Evolutionary conservation across 1,139 yeast species (phyloP).

Genomic region (Sugiyamaella japonica): DNA sequence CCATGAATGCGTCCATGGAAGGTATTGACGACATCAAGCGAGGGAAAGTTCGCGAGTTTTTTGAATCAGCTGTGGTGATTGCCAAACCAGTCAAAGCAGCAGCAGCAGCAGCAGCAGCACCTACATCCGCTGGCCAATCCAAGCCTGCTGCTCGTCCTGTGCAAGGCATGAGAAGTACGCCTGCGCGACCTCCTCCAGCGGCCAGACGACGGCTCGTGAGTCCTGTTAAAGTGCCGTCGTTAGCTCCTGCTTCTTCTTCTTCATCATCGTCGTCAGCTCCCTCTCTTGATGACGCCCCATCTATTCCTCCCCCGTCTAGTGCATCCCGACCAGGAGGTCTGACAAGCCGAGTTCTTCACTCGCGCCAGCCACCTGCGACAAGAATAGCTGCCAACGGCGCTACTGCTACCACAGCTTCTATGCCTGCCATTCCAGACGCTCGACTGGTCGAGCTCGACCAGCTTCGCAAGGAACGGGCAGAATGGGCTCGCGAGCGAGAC

Average conservation of each 20-base stretch:
- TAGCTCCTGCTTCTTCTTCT: neutral
- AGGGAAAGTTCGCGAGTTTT: slow-evolving; percentile 62
- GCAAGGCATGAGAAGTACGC: slow-evolving; percentile 19
- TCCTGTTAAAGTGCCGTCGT: slow-evolving; percentile 19
- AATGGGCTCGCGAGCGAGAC: slow-evolving; percentile 52
- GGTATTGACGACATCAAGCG: slow-evolving; percentile 70
- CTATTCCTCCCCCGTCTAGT: slow-evolving; percentile 10
- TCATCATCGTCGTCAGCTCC: neutral
- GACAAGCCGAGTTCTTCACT: slow-evolving; percentile 22
- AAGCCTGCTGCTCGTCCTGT: slow-evolving; percentile 22
- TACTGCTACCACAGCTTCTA: slow-evolving; percentile 12
- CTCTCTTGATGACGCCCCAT: slow-evolving; percentile 2
- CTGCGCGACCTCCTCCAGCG: slow-evolving; percentile 22
- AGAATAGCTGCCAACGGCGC: slow-evolving; percentile 17
- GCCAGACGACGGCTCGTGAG: slow-evolving; percentile 19
- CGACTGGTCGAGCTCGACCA: slow-evolving; percentile 48
- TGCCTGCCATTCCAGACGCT: slow-evolving; percentile 18
- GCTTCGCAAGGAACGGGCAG: slow-evolving; percentile 49
- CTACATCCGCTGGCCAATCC: slow-evolving; percentile 20
- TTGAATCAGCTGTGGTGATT: slow-evolving; percentile 57
- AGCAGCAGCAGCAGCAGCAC: slow-evolving; percentile 29
- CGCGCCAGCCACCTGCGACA: slow-evolving; percentile 22
- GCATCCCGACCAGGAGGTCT: slow-evolving; percentile 21
- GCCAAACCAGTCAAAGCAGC: slow-evolving; percentile 38
- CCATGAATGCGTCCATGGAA: slow-evolving; percentile 59